phyloP scores from a whole-genome alignment of 2,329 filamentous ascomycete genomes.

The Didymella exigua region DNA sequence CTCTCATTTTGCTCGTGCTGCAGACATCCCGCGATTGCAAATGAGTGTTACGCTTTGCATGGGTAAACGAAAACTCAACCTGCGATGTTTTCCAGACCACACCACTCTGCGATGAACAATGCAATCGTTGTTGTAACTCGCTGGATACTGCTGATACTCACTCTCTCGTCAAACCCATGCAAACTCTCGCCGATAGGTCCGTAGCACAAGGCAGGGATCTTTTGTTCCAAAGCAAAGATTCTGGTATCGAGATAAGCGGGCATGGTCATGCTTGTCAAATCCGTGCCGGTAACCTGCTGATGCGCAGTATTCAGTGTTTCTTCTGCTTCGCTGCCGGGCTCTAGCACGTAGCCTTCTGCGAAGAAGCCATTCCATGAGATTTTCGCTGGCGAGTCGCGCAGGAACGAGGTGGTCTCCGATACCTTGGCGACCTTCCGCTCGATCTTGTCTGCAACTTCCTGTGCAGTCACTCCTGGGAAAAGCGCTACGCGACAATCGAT shows the following conservation, averaged over 20 bases:
- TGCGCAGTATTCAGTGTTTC: constrained; percentile 20
- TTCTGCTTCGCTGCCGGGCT: constrained; percentile 24
- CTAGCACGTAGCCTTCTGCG: constrained; percentile 27
- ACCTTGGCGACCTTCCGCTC: constrained; percentile 17
- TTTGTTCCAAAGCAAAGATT: constrained; percentile 27
- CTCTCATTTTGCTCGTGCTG: not conserved
- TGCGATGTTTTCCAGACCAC: constrained; percentile 20
- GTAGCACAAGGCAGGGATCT: constrained; percentile 29
- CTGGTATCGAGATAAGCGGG: constrained; percentile 25
- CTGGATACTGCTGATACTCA: constrained; percentile 27
- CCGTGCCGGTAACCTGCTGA: constrained; percentile 19
- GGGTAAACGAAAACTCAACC: not conserved
- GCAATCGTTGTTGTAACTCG: constrained; percentile 26
- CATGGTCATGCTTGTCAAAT: constrained; percentile 22
- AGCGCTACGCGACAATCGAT: constrained; percentile 31
- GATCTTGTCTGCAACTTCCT: constrained; percentile 24
- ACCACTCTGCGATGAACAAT: constrained; percentile 29
- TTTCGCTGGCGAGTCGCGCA: constrained; percentile 23
- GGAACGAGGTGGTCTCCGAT: constrained; percentile 17
- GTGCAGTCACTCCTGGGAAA: constrained; percentile 25
- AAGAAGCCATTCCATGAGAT: constrained; percentile 32
- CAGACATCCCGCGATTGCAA: no score
- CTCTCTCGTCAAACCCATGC: constrained; percentile 27
- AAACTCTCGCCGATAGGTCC: constrained; percentile 23
- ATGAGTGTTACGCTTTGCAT: not conserved